Evolutionary conservation across 2,329 filamentous ascomycete genomes (phyloP), one percentile per base, ranked within the genome.

Genomic region (Alternaria solani): DNA sequence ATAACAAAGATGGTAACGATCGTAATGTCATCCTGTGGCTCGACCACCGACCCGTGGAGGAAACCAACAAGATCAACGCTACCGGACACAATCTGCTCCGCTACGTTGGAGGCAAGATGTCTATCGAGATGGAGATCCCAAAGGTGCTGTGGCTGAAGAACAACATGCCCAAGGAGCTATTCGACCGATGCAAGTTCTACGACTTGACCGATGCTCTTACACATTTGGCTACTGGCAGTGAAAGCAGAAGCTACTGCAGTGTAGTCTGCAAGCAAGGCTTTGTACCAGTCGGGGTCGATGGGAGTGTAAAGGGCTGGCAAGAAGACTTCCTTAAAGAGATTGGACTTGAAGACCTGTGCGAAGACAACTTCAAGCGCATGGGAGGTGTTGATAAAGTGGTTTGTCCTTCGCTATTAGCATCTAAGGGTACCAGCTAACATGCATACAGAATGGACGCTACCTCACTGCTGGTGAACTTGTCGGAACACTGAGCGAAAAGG

Each of bases 91-190:
- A 96, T 79, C 84, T 99, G 55, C 87, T 99, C 60, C 91, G 93
- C 74, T 99, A 99, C 76, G 95, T 99, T 18, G 95, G 95, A 69
- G 95, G 95, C 65, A 94, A 91, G 78, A 99, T 99, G 95, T 97
- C 93, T 77, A 94, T 97, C 67, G 95, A 99, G 84, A 99, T 99
- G 95, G 95, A 99, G 79, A 96, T 99, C 57, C 95, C 95, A 65
- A 99, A 99, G 82, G 92, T 97, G 1, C 85, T 98, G 59, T 99
- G 95, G 95, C 86, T 99, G 75, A 98, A 98, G 86, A 97, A 97
- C 80, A 88, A 98, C 81, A 98, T 99, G 95, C 91, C 95, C 2
- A 86, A 91, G 56, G 92, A 97, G 72, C 84, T 95, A 16, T 99
- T 98, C 73, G 89, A 90, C 57, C 89, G 90, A 63, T 97, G 94